These are phyloP conservation scores for Diaporthe destruens DNA, from an alignment of 2,329 filamentous ascomycete genomes.

Conservation along the genomic window DNA sequence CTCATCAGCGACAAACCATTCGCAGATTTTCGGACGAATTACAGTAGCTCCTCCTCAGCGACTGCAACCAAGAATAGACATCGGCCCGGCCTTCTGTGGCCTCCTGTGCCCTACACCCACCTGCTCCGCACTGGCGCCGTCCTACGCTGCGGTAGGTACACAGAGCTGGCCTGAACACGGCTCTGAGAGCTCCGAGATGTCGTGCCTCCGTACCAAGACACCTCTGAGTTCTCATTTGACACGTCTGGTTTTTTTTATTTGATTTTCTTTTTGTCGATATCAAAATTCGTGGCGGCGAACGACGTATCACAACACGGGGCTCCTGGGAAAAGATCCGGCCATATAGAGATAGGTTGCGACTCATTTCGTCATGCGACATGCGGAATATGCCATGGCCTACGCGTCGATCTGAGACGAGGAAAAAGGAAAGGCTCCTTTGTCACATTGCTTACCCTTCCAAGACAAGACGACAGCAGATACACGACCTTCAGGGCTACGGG, in stretches of 20 bases:
- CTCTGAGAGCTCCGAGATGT: conserved; percentile 35
- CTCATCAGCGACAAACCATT: conserved; percentile 36
- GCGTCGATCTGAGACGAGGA: neutral
- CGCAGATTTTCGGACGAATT: conserved; percentile 36
- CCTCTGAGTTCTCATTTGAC: conserved; percentile 10
- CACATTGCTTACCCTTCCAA: conserved; percentile 15
- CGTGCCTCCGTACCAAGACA: conserved; percentile 26
- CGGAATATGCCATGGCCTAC: neutral
- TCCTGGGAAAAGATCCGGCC: conserved; percentile 22
- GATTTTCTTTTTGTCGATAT: neutral
- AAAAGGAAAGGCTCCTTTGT: neutral
- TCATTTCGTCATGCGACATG: conserved; percentile 4
- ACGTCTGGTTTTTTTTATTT: neutral
- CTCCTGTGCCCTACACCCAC: conserved; percentile 13
- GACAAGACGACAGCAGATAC: conserved; percentile 11
- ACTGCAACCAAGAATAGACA: conserved; percentile 39
- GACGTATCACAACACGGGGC: conserved; percentile 30
- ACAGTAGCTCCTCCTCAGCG: neutral
- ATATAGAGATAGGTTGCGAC: neutral
- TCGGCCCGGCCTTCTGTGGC: conserved; percentile 35
- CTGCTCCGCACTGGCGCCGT: conserved; percentile 20
- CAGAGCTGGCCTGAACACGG: conserved; percentile 27
- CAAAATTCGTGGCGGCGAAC: conserved; percentile 11
- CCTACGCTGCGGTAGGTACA: conserved; percentile 3
- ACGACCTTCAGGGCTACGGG: neutral